phyloP scores from a whole-genome alignment of 108 stramenopile species.

The Stephanodiscus minutulus region DNA sequence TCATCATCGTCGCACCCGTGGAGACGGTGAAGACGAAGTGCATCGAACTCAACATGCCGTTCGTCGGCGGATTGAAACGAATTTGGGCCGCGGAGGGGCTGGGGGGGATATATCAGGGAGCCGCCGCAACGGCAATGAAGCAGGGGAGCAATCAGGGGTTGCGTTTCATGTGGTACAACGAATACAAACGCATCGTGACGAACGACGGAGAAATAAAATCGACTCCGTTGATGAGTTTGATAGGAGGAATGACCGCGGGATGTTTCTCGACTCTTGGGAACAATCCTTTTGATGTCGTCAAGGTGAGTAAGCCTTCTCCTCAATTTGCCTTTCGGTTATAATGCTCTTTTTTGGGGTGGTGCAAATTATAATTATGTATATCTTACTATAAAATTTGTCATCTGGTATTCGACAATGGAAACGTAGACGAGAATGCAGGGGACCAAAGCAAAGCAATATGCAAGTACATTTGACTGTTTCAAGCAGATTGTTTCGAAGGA shows the following conservation, averaged over 20 bases:
- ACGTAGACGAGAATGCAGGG: constrained; percentile 96
- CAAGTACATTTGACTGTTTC: constrained; percentile 91
- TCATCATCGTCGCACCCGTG: constrained; percentile 95
- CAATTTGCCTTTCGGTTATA: not conserved
- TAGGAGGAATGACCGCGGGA: constrained; percentile 97
- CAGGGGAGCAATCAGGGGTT: constrained; percentile 97
- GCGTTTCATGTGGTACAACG: constrained; percentile 98
- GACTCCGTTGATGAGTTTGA: constrained; percentile 81
- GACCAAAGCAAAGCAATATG: constrained; percentile 86
- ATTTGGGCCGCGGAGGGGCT: constrained; percentile 90
- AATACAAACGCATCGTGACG: constrained; percentile 88
- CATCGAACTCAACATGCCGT: constrained; percentile 90
- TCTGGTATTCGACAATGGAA: constrained; percentile 1
- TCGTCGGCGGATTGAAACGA: constrained; percentile 78
- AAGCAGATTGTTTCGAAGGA: constrained; percentile 83
- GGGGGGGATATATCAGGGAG: constrained; percentile 95
- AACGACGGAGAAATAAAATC: constrained; percentile 75
- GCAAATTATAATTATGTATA: too few relatives aligned
- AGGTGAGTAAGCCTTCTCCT: constrained; percentile 51
- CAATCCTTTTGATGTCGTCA: constrained; percentile 98
- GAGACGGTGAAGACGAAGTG: constrained; percentile 98
- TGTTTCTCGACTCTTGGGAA: constrained; percentile 96
- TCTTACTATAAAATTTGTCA: not conserved
- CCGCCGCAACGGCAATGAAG: constrained; percentile 92
- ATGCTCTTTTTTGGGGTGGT: not conserved